Percentiles rank a stretch among this genome's conserved stretches.
Conservation (phyloP, 805 yeast genomes). For the Saturnispora saitoi region DNA sequence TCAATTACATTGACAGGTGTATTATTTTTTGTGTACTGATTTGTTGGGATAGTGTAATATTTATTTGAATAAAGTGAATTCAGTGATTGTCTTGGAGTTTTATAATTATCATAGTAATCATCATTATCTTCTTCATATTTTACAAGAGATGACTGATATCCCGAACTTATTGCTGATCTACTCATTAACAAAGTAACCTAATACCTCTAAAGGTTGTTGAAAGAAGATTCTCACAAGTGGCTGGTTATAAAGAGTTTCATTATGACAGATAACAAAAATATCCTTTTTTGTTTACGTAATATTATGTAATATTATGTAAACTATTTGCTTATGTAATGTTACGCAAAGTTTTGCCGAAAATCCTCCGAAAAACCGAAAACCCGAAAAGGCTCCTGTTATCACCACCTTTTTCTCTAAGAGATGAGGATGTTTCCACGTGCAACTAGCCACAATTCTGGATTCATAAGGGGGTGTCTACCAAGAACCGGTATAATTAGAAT, state of each 20-base stretch:
- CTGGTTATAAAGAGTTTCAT: not conserved
- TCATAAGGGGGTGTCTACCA: no score
- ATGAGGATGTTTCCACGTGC: no score
- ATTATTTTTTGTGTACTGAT: not conserved
- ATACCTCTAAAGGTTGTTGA: not conserved
- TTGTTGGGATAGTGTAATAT: slow-evolving; percentile 9
- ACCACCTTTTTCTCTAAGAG: not conserved
- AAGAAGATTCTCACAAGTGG: not conserved
- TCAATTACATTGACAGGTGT: slow-evolving; percentile 10
- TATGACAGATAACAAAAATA: no score
- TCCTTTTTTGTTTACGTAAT: no score
- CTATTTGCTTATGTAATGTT: not conserved
- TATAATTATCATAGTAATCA: not conserved
- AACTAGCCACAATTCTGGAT: no score
- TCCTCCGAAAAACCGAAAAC: no score
- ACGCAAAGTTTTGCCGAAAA: not conserved
- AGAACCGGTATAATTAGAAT: no score
- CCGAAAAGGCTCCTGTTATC: no score
- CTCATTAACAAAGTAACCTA: not conserved
- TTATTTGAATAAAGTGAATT: not conserved
- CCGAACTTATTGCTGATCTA: not conserved
- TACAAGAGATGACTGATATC: not conserved
- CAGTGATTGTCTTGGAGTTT: not conserved
- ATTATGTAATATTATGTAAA: no score
- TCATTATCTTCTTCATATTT: not conserved